A percentile compares a stretch with the other conserved stretches of the same genome.
Conservation (phyloP, 1,284 basidiomycete genomes). For the Cystobasidium slooffiae region DNA sequence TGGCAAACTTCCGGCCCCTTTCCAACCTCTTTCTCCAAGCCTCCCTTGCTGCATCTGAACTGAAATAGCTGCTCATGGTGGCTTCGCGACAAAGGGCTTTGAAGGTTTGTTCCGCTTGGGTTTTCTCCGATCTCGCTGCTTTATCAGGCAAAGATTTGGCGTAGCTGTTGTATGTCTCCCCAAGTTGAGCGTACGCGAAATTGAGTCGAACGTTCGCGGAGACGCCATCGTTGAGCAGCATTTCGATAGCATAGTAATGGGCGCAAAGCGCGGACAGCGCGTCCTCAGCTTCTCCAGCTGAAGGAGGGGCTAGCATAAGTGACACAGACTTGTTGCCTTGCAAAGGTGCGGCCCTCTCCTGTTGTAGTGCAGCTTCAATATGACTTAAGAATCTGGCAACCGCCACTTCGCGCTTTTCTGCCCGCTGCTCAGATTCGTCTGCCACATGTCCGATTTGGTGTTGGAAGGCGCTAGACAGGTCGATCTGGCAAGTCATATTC, state of each 20-base stretch:
- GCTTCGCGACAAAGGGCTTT: not conserved
- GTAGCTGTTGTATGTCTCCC: not conserved
- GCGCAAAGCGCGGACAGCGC: not conserved
- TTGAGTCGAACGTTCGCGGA: not conserved
- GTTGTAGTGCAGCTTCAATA: not conserved
- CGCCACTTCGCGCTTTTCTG: not conserved
- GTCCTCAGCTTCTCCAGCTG: not conserved
- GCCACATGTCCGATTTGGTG: not conserved
- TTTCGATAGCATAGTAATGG: not conserved
- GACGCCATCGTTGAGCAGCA: not conserved
- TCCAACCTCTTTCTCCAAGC: not conserved
- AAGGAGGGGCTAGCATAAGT: not conserved
- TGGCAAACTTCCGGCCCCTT: not conserved
- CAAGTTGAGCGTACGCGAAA: not conserved
- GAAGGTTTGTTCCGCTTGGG: not conserved
- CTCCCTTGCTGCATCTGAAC: not conserved
- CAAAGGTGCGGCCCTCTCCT: not conserved
- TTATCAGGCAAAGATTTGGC: slow-evolving; percentile 1
- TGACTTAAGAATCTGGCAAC: not conserved
- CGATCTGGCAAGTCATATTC: not conserved
- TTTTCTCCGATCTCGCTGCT: not conserved
- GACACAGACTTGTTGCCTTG: not conserved
- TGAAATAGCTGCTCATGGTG: not conserved
- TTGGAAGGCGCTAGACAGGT: not conserved
- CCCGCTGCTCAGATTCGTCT: not conserved